Evolutionary conservation across 1,139 yeast genomes (phyloP).

Genomic region (Yamadazyma atmosphaerica): DNA sequence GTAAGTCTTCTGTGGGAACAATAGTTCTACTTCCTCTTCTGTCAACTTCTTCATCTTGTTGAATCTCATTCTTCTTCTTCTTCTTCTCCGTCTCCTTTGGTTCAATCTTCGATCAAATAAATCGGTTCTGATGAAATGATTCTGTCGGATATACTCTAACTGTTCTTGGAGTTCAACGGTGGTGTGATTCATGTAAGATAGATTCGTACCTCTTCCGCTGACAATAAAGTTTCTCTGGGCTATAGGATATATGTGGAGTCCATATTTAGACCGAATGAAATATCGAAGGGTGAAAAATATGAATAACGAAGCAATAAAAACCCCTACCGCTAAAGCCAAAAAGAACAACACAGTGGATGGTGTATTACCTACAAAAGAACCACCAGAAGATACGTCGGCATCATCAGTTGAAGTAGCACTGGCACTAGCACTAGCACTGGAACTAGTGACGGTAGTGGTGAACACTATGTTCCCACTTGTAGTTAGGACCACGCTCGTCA

Average conservation of each 20-base stretch:
- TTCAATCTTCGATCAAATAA: slow-evolving; percentile 27
- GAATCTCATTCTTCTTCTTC: slow-evolving; percentile 41
- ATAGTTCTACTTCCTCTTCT: slow-evolving; percentile 58
- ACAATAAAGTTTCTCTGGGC: slow-evolving; percentile 23
- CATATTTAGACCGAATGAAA: slow-evolving; percentile 55
- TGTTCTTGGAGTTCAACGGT: slow-evolving; percentile 37
- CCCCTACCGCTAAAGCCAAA: slow-evolving; percentile 63
- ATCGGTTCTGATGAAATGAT: slow-evolving; percentile 33
- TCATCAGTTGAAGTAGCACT: slow-evolving; percentile 1
- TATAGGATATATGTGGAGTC: slow-evolving; percentile 50
- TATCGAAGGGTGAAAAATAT: slow-evolving; percentile 60
- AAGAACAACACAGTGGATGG: slow-evolving; percentile 65
- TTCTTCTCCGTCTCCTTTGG: slow-evolving; percentile 24
- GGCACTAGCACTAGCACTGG: neutral
- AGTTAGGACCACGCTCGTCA: neutral
- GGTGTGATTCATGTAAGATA: slow-evolving; percentile 15
- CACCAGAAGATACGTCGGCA: slow-evolving; percentile 4
- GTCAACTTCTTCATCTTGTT: slow-evolving; percentile 56
- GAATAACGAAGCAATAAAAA: slow-evolving; percentile 53
- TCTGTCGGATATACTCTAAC: slow-evolving; percentile 33
- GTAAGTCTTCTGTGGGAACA: slow-evolving; percentile 67
- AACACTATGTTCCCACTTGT: neutral
- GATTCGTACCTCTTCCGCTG: slow-evolving; percentile 7
- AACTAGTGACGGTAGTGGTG: slow-evolving; percentile 2
- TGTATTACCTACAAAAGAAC: slow-evolving; percentile 40